Base-by-base conservation (phyloP, 2,329 filamentous ascomycete species). In the Phyllosticta capitalensis region DNA sequence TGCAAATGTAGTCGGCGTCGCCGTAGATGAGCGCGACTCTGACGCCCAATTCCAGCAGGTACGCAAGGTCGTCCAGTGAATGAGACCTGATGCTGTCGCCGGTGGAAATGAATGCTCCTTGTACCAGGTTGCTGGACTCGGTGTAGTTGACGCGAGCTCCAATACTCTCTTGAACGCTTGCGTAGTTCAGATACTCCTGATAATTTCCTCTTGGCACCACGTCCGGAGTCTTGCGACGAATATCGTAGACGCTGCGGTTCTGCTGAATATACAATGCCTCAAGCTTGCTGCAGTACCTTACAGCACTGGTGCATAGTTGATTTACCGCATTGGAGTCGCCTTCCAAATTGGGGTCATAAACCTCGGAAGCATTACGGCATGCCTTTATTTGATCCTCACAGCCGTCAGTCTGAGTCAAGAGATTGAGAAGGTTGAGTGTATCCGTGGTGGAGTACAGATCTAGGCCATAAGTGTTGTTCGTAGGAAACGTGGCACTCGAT, bases 11-110 rank as follows among this genome's bases (percentile, higher is more conserved):
- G 68, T 77, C 81, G 30, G 80, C 79, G 64, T 86, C 83, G 12
- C 83, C 83, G 68, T 92, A 89, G 59, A 91, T 80, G 61, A 94
- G 74, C 5, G 86, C 86, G 17, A 94, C 81, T 10, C 68, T 74
- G 28, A 80, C 68, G 33, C 76, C 75, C 3, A 67, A 66, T 54
- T 65, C 65, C 20, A 81, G 69, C 9, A 81, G 67, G 17, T 67
- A 68, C 7, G 74, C 74, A 9, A 80, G 64, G 55, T 76, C 74
- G 4, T 72, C 63, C 20, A 76, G 63, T 51, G 73, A 69, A 1
- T 68, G 70, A 17, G 71, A 74, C 21, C 77, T 73, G 59, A 75
- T 71, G 14, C 72, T 69, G 62, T 80, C 78, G 49, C 78, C 78
- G 4, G 76, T 77, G 58, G 65, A 63, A 28, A 66, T 56, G 55